Percentiles rank a stretch among this genome's conserved stretches.
These are phyloP conservation scores for Ilyonectria mors-panacis DNA, from an alignment of 2,329 filamentous ascomycete species.

Conservation along the genomic window DNA sequence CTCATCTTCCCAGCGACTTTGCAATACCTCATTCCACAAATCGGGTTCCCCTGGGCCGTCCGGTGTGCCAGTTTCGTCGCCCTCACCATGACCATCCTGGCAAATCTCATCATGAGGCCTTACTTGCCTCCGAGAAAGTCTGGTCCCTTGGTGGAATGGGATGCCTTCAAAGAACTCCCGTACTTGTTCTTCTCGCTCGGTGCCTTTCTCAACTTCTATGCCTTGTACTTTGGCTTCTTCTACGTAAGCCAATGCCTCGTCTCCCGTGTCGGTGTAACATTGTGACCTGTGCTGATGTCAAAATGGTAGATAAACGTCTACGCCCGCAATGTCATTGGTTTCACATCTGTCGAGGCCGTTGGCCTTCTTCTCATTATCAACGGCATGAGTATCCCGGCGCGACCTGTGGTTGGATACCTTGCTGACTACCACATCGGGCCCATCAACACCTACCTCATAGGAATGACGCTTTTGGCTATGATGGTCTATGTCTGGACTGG, in stretches of 20 bases:
- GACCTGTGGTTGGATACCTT: slow-evolving; percentile 70
- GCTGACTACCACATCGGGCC: slow-evolving; percentile 69
- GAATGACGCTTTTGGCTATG: slow-evolving; percentile 48
- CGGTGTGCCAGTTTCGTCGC: slow-evolving; percentile 76
- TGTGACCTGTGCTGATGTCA: slow-evolving; percentile 18
- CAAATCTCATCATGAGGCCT: slow-evolving; percentile 58
- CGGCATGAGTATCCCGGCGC: slow-evolving; percentile 70
- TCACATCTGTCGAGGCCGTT: slow-evolving; percentile 66
- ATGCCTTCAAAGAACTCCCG: slow-evolving; percentile 69
- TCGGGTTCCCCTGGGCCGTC: slow-evolving; percentile 76
- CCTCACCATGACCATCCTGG: slow-evolving; percentile 60
- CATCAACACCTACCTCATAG: slow-evolving; percentile 59
- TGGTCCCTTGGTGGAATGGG: slow-evolving; percentile 69
- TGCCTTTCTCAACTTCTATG: slow-evolving; percentile 62
- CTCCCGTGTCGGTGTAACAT: slow-evolving; percentile 54
- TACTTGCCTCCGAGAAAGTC: slow-evolving; percentile 63
- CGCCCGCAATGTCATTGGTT: slow-evolving; percentile 53
- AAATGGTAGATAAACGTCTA: slow-evolving; percentile 59
- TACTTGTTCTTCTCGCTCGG: slow-evolving; percentile 68
- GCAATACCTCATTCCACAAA: slow-evolving; percentile 67
- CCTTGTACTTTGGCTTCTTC: slow-evolving; percentile 57
- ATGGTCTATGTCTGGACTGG: slow-evolving; percentile 52
- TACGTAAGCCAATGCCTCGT: slow-evolving; percentile 58
- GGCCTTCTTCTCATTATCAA: slow-evolving; percentile 76
- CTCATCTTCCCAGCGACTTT: slow-evolving; percentile 71